phyloP scores from a whole-genome alignment of 2,329 filamentous ascomycete genomes.

The Cyphellophora attinorum region DNA sequence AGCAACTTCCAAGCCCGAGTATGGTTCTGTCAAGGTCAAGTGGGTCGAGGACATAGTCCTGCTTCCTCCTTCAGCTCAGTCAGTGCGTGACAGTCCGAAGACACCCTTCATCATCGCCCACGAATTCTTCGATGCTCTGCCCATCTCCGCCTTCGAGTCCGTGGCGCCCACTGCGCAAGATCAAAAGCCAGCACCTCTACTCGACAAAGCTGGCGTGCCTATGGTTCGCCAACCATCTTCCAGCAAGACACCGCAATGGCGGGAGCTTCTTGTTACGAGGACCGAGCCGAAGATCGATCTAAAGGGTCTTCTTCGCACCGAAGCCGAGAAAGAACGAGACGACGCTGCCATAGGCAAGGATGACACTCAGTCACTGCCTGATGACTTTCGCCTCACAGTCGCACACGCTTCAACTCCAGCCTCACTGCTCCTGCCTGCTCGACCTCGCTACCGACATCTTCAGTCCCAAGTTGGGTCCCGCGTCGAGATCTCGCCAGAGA shows the following conservation, averaged over 20 bases:
- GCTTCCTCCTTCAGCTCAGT: conserved; percentile 43
- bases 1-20: conserved; percentile 62
- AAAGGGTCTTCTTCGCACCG: not conserved
- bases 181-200: conserved; percentile 36
- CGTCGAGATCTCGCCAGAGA: conserved; percentile 86
- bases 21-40: conserved; percentile 50
- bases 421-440: conserved; percentile 73
- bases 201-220: conserved; percentile 34
- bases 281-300: conserved; percentile 45
- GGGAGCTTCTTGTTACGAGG: conserved; percentile 69
- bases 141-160: conserved; percentile 89
- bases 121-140: conserved; percentile 96
- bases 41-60: conserved; percentile 87
- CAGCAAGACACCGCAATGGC: conserved; percentile 55
- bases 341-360: conserved; percentile 24
- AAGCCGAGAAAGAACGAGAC: not conserved
- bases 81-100: not conserved
- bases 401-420: conserved; percentile 69
- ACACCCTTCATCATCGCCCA: conserved; percentile 86
- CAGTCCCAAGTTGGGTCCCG: conserved; percentile 58
- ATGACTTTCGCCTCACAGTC: conserved; percentile 78
- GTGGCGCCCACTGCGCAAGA: conserved; percentile 43
- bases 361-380: conserved; percentile 46
- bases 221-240: conserved; percentile 30
- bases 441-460: conserved; percentile 65